Percentiles rank a stretch among this genome's conserved stretches.
Conservation (phyloP, 768 basidiomycete genomes). For the Hypholoma sublateritium region DNA sequence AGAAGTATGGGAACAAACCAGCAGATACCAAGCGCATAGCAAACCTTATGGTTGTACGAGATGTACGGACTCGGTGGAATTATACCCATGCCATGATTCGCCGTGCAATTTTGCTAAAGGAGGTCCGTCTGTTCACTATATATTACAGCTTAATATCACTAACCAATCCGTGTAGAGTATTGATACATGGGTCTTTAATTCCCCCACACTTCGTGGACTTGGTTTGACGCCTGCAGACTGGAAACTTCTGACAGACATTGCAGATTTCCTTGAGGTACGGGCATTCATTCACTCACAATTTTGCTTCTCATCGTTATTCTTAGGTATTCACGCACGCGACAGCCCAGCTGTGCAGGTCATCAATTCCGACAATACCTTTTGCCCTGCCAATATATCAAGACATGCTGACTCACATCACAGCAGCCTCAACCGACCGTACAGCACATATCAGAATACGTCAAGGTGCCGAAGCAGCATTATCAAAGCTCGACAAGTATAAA, state of each 20-base stretch:
- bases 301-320: no score
- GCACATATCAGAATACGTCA: constrained; percentile 6
- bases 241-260: constrained; percentile 16
- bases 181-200: constrained; percentile 20
- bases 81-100: constrained; percentile 34
- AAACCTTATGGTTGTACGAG: constrained; percentile 28
- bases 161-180: constrained; percentile 21
- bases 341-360: constrained; percentile 22
- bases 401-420: constrained; percentile 16
- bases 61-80: constrained; percentile 34
- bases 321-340: constrained; percentile 32
- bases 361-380: constrained; percentile 27
- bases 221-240: constrained; percentile 17
- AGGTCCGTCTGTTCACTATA: constrained; percentile 14
- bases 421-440: constrained; percentile 6
- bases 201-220: constrained; percentile 8
- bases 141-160: background rate
- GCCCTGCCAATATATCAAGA: constrained; percentile 28
- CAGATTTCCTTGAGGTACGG: constrained; percentile 19
- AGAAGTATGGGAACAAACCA: constrained; percentile 7
- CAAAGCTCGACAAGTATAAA: constrained; percentile 27
- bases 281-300: background rate
- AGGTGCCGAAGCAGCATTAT: constrained; percentile 20
- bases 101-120: constrained; percentile 20
- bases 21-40: background rate